Evolutionary conservation across 208 protist genomes (phyloP), one percentile per base, ranked within the genome.

Genomic region (Crithidia bombi): DNA sequence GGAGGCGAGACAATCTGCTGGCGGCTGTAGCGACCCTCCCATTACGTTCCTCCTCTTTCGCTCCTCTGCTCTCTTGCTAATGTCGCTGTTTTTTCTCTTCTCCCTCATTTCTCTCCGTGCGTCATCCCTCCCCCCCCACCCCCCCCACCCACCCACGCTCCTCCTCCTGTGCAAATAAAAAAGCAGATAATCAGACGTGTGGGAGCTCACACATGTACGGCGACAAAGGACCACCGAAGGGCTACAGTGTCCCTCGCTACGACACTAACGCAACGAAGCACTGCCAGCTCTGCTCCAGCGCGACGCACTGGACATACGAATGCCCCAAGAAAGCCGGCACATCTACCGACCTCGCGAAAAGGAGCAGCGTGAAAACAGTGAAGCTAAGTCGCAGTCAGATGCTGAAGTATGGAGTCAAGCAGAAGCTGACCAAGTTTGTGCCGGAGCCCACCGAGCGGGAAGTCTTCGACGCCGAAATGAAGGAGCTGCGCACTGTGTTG

Each of bases 221-320:
- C 21, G 75, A 81, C 46, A 83, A 71, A 35, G 87, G 81, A 0
- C 78, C 87, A 15, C 87, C 87, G 12, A 91, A 93, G 64, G 87
- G 87, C 36, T 96, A 96, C 77, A 96, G 90, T 69, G 88, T 90
- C 19, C 85, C 90, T 23, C 81, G 87, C 11, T 73, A 81, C 38
- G 78, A 78, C 49, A 75, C 70, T 11, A 73, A 78, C 14, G 74
- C 61, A 7, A 10, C 54, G 17, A 61, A 75, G 56, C 49, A 49
- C 14, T 96, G 91, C 50, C 91, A 96, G 70, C 73, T 81, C 39
- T 96, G 91, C 73, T 50, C 57, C 3, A 86, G 83, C 32, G 82
- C 56, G 12, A 67, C 65, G 35, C 91, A 96, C 73, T 96, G 91
- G 89, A 90, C 91, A 6, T 96, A 80, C 57, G 88, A 94, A 69